Percentiles rank a stretch among this genome's conserved stretches.
Evolutionary conservation across 2,329 filamentous ascomycete species (phyloP).

Genomic region (Botrytis paeoniae): DNA sequence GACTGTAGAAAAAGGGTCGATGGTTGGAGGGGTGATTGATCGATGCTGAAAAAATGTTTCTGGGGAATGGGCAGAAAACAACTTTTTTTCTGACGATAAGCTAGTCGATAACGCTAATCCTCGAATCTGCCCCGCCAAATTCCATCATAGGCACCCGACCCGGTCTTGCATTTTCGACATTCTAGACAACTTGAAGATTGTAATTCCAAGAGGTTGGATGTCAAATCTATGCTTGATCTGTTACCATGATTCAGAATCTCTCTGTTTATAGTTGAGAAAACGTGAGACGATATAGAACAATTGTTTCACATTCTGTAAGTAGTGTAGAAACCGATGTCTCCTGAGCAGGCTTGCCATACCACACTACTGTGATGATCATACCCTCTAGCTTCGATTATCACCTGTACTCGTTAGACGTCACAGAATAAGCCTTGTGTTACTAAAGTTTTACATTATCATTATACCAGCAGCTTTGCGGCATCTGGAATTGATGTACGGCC

Average conservation of each 20-base stretch:
- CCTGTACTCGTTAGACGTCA: background rate
- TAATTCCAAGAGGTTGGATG: background rate
- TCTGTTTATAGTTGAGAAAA: background rate
- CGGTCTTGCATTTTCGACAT: background rate
- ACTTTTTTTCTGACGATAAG: conserved; percentile 21
- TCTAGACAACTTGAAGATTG: background rate
- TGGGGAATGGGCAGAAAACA: conserved; percentile 18
- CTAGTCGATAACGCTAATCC: conserved; percentile 20
- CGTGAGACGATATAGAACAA: background rate
- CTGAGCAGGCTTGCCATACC: background rate
- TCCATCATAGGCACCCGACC: conserved; percentile 2
- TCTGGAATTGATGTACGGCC: conserved; percentile 14
- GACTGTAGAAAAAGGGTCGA: background rate
- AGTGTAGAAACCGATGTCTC: background rate
- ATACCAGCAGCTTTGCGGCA: conserved; percentile 16
- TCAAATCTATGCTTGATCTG: background rate
- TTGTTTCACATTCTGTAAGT: background rate
- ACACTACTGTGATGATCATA: background rate
- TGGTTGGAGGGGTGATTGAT: background rate
- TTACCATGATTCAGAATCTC: background rate
- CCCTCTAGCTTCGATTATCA: background rate
- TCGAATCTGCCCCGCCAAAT: conserved; percentile 11
- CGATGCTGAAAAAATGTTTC: conserved; percentile 13
- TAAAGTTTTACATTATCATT: conserved; percentile 26
- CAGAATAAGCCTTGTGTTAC: background rate